Conservation (phyloP, 2,329 filamentous ascomycete species). For the Arthrinium phaeospermum region DNA sequence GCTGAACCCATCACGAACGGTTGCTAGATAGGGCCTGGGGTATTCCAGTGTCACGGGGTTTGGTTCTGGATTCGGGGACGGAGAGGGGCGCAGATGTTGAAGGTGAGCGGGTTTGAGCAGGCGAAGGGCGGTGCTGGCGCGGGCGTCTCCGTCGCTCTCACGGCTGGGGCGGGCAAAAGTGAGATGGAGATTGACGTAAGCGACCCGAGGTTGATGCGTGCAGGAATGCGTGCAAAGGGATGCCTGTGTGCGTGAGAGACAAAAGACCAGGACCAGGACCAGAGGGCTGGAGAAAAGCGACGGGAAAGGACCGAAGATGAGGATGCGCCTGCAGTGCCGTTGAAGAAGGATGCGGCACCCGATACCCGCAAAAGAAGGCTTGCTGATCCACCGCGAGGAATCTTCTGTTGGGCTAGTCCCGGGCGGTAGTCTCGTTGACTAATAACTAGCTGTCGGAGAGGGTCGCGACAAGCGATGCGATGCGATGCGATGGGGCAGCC, state of each 20-base stretch:
- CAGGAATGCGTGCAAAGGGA: not conserved
- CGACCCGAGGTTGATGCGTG: not conserved
- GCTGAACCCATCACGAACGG: slow-evolving; percentile 6
- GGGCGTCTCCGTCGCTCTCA: not conserved
- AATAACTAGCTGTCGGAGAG: not conserved
- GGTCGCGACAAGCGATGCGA: not conserved
- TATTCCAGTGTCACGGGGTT: not conserved
- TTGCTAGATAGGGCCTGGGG: not conserved
- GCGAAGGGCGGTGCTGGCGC: not conserved
- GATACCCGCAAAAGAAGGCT: slow-evolving; percentile 8
- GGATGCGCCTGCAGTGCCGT: not conserved
- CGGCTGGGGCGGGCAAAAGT: not conserved
- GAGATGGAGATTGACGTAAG: not conserved
- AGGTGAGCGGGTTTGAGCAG: not conserved
- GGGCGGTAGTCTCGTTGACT: not conserved
- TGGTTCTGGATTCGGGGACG: not conserved
- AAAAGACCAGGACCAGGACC: too few relatives aligned
- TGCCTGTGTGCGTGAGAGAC: too few relatives aligned
- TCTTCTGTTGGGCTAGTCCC: slow-evolving; percentile 8
- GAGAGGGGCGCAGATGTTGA: not conserved
- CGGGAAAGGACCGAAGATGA: not conserved
- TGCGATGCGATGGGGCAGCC: not conserved
- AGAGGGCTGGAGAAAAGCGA: not conserved
- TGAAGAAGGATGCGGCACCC: slow-evolving; percentile 5
- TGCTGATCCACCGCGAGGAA: not conserved